These are phyloP conservation scores for Bruguiera gymnorhiza DNA, from an alignment of 345 rosid species.

Conservation along the genomic window DNA sequence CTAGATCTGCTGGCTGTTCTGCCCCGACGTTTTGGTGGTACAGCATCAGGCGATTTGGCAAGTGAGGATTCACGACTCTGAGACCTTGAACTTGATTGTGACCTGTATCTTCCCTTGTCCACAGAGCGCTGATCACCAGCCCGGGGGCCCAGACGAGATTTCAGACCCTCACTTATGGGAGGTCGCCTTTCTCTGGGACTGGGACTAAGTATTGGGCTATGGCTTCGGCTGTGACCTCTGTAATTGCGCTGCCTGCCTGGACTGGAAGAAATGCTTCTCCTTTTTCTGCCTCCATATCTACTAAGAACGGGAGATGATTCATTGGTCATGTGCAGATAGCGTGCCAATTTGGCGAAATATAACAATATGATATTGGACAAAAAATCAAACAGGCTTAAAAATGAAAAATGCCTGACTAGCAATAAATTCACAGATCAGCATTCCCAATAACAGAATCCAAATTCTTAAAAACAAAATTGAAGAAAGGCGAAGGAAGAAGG, in stretches of 20 bases:
- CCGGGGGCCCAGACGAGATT: neutral
- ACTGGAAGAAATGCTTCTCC: conserved; percentile 60
- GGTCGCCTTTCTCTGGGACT: conserved; percentile 60
- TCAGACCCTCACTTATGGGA: conserved; percentile 34
- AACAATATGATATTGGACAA: neutral
- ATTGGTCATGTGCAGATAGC: neutral
- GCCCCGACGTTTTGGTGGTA: conserved; percentile 27
- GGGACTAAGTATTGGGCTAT: conserved; percentile 56
- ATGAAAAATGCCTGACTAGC: neutral
- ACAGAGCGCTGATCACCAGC: conserved; percentile 33
- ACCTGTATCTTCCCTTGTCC: conserved; percentile 20
- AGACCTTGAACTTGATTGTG: conserved; percentile 28
- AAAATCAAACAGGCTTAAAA: neutral
- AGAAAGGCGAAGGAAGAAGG: too few species aligned
- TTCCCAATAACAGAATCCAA: neutral
- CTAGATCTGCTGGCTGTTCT: conserved; percentile 40
- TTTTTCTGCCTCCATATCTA: conserved; percentile 53
- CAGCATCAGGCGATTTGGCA: conserved; percentile 34
- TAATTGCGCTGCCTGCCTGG: conserved; percentile 45
- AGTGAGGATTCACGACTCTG: neutral
- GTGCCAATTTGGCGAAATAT: neutral
- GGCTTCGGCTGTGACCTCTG: conserved; percentile 50
- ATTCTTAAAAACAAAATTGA: too few species aligned
- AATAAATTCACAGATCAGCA: neutral
- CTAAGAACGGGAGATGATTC: neutral